Conservation (phyloP, 2,329 filamentous ascomycete genomes). For the Aureobasidium leucospermi region DNA sequence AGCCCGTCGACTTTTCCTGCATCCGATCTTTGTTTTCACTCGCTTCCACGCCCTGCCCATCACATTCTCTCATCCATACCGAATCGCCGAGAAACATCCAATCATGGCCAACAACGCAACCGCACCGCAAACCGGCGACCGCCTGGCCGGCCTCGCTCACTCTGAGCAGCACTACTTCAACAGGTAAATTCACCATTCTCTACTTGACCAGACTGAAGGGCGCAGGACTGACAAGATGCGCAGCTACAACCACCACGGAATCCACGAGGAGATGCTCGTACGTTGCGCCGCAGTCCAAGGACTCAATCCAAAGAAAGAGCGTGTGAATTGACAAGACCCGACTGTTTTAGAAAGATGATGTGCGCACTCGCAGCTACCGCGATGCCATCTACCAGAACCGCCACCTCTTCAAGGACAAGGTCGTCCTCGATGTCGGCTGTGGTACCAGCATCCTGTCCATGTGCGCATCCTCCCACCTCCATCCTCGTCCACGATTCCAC, state of each 20-base stretch:
- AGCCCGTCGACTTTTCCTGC: neutral
- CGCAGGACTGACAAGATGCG: slow-evolving; percentile 21
- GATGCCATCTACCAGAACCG: slow-evolving; percentile 96
- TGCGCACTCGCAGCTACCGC: slow-evolving; percentile 93
- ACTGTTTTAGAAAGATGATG: slow-evolving; percentile 79
- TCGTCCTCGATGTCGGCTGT: slow-evolving; percentile 95
- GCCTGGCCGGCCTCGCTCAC: slow-evolving; percentile 69
- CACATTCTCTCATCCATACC: neutral
- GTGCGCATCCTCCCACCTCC: slow-evolving; percentile 46
- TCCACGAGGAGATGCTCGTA: slow-evolving; percentile 98
- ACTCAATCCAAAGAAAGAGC: neutral
- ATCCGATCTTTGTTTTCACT: neutral
- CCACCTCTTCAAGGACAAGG: slow-evolving; percentile 85
- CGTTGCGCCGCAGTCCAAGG: slow-evolving; percentile 34
- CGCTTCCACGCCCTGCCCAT: neutral
- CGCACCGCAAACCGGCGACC: slow-evolving; percentile 16
- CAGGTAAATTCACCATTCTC: slow-evolving; percentile 52
- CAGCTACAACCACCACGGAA: slow-evolving; percentile 54
- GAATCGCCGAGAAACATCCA: neutral
- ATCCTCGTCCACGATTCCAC: neutral
- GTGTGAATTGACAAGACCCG: neutral
- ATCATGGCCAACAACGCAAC: slow-evolving; percentile 22
- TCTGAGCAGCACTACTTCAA: slow-evolving; percentile 99
- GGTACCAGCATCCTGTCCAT: slow-evolving; percentile 98
- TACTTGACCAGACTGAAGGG: neutral